phyloP scores from a whole-genome alignment of 192 early-diverging fungal species.

The Rhizoclosmatium globosum region DNA sequence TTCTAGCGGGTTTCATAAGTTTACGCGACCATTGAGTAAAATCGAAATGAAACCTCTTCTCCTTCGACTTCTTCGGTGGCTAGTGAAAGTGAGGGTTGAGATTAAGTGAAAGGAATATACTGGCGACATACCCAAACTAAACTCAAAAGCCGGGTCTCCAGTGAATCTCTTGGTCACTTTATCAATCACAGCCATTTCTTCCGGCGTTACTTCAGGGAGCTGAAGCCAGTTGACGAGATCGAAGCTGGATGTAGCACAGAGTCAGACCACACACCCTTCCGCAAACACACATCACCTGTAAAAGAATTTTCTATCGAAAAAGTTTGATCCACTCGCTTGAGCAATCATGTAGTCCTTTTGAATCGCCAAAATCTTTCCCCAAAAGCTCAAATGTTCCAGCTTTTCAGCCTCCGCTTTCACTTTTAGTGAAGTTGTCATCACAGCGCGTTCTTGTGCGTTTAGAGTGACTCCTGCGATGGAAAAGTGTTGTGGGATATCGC shows the following conservation, averaged over 20 bases:
- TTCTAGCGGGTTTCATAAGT: constrained; percentile 4
- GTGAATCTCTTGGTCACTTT: constrained; percentile 54
- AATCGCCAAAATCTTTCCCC: constrained; percentile 65
- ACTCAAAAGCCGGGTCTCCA: constrained; percentile 63
- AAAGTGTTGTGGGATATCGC: constrained; percentile 50
- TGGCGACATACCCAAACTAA: constrained; percentile 38
- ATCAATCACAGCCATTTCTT: constrained; percentile 48
- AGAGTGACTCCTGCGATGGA: constrained; percentile 60
- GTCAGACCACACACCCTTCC: background rate
- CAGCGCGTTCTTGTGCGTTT: constrained; percentile 61
- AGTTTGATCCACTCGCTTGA: constrained; percentile 46
- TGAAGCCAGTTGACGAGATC: constrained; percentile 64
- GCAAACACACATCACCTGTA: constrained; percentile 52
- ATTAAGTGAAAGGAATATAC: background rate
- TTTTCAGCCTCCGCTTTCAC: constrained; percentile 62
- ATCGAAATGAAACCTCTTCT: constrained; percentile 38
- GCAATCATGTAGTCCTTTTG: constrained; percentile 64
- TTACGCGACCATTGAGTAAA: background rate
- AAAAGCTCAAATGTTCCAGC: constrained; percentile 56
- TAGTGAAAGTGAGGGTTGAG: background rate
- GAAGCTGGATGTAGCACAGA: constrained; percentile 36
- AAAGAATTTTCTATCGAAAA: constrained; percentile 61
- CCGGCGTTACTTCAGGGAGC: constrained; percentile 55
- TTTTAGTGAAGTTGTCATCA: constrained; percentile 51
- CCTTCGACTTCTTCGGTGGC: constrained; percentile 31